Evolutionary conservation across 768 basidiomycete species (phyloP).

Genomic region (Tylopilus subfusipes): DNA sequence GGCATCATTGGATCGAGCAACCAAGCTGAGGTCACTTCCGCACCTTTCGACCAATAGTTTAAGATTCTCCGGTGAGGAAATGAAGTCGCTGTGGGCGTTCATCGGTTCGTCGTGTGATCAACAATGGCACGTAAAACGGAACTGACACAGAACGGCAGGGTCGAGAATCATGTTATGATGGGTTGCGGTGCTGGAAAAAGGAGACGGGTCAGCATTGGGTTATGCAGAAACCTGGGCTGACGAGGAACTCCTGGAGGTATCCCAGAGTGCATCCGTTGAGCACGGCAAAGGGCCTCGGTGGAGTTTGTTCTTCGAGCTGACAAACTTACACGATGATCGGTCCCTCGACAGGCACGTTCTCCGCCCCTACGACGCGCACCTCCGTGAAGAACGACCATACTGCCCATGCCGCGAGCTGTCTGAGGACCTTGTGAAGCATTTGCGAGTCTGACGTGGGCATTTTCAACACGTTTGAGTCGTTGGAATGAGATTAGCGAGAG

Average conservation of each 20-base stretch:
- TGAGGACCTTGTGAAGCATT: constrained; percentile 66
- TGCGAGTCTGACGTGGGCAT: constrained; percentile 36
- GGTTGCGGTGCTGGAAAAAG: constrained; percentile 60
- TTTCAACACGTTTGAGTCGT: not conserved
- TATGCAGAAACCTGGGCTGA: not conserved
- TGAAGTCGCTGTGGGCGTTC: constrained; percentile 54
- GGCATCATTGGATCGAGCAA: constrained; percentile 9
- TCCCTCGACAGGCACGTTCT: constrained; percentile 83
- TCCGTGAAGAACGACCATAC: constrained; percentile 86
- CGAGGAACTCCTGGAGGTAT: not conserved
- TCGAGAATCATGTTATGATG: constrained; percentile 98
- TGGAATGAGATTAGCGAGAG: constrained; percentile 7
- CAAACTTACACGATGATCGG: constrained; percentile 87
- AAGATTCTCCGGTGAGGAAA: constrained; percentile 81
- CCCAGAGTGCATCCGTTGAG: not conserved
- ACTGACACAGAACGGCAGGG: constrained; percentile 75
- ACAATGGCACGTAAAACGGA: constrained; percentile 10
- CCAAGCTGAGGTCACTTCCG: constrained; percentile 12
- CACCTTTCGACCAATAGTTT: constrained; percentile 95
- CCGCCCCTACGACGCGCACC: constrained; percentile 79
- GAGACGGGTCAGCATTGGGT: constrained; percentile 12
- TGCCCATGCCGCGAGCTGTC: constrained; percentile 67
- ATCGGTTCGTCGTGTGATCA: constrained; percentile 16
- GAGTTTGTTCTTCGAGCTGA: not conserved
- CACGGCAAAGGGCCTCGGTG: constrained; percentile 2